Evolutionary conservation across 371 early-diverging fungal genomes (phyloP).

Genomic region (Blakeslea trispora): DNA sequence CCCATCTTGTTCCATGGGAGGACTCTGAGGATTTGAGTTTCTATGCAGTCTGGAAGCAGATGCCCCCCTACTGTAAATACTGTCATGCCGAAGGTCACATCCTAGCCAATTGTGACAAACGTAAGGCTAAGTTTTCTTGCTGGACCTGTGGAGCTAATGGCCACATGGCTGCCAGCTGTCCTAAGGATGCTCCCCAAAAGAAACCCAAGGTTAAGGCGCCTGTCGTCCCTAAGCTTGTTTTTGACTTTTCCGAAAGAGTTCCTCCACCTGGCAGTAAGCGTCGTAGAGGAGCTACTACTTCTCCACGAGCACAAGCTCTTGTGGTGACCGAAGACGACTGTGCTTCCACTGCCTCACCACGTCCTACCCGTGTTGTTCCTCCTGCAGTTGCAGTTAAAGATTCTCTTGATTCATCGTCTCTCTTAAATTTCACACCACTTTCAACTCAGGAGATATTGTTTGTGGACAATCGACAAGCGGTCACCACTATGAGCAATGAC

Average conservation of each 20-base stretch:
- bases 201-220: not conserved
- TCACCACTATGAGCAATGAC: not conserved
- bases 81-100: slow-evolving; percentile 5
- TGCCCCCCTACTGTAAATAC: slow-evolving; percentile 2
- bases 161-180: not conserved
- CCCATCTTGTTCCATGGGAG: not conserved
- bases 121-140: not conserved
- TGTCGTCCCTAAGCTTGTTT: not conserved
- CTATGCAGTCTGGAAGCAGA: slow-evolving; percentile 1
- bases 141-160: not conserved
- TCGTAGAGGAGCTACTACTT: not conserved
- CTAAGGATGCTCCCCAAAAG: not conserved
- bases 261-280: not conserved
- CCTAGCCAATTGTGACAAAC: not conserved
- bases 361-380: too few relatives aligned
- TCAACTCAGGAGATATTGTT: not conserved
- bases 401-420: too few relatives aligned
- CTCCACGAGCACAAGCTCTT: not conserved
- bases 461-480: not conserved
- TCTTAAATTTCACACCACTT: not conserved
- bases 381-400: too few relatives aligned
- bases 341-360: too few relatives aligned
- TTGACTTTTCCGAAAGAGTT: too few relatives aligned
- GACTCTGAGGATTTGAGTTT: not conserved
- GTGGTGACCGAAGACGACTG: too few relatives aligned